Base-by-base conservation (phyloP, 108 stramenopile species). In the Skeletonema tropicum region DNA sequence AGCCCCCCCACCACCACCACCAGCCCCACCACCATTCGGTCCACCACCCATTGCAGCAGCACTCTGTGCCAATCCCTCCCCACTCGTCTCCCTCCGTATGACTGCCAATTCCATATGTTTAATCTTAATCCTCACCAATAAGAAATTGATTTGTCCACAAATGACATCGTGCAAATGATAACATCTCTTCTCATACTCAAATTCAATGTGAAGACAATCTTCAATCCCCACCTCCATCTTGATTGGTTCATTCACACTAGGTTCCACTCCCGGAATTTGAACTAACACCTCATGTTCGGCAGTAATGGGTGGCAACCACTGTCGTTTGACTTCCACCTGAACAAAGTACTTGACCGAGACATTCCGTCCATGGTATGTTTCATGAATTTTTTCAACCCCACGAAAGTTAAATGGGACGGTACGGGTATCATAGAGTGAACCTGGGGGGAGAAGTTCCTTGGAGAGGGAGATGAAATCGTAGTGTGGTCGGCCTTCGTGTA, bases 201-300 rank as follows among this genome's bases (percentile, higher is more conserved):
- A 99, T 89, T 99, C 99, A 76, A 99, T 98, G 77, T 99, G 99
- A 38, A 99, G 88, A 81, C 98, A 99, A 66, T 99, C 99, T 78
- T 99, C 99, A 72, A 99, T 99, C 13, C 99, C 99, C 38, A 99
- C 99, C 82, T 99, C 99, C 98, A 98, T 98, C 83, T 98, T 99
- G 70, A 99, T 96, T 33, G 94, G 74, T 66, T 91, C 87, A 65
- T 91, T 88, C 32, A 89, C 78, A 30, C 71, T 68, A 6, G 96
- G 97, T 73, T 93, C 87, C n/a, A 77, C 66, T 13, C 88, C 79
- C 36, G 86, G 68, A 26, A 90, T 76, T 70, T 98, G 98, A 8
- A 99, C 91, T 72, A 95, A 79, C 31, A 98, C 87, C 58, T 99
- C 98, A 48, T 95, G 91, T 71, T 98, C 98, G 70, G 89, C 84